A percentile compares a stretch with the other conserved stretches of the same genome.
phyloP scores from a whole-genome alignment of 2,329 filamentous ascomycete genomes.

The Penicillium sp. region DNA sequence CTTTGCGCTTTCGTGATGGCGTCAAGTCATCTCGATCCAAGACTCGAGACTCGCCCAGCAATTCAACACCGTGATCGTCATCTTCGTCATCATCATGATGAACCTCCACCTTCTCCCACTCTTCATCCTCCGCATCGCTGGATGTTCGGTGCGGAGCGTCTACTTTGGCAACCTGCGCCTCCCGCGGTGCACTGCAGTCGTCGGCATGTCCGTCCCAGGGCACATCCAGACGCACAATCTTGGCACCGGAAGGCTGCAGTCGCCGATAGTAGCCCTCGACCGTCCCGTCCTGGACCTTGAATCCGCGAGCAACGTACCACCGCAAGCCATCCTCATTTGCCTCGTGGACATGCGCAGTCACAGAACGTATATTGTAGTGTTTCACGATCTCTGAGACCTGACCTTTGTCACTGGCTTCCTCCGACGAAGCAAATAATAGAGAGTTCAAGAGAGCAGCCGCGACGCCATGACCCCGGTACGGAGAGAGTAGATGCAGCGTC shows the following conservation, averaged over 20 bases:
- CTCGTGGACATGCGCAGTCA: constrained; percentile 61
- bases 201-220: constrained; percentile 20
- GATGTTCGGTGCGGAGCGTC: not conserved
- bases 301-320: constrained; percentile 57
- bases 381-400: constrained; percentile 36
- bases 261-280: constrained; percentile 56
- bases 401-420: constrained; percentile 7
- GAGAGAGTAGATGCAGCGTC: constrained; percentile 54
- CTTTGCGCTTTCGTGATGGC: constrained; percentile 26
- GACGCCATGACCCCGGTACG: constrained; percentile 54
- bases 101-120: constrained; percentile 39
- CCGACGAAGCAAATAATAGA: constrained; percentile 26
- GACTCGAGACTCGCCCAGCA: constrained; percentile 29
- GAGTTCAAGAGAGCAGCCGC: constrained; percentile 50
- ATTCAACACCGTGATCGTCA: constrained; percentile 28
- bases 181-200: not conserved
- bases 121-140: constrained; percentile 31
- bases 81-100: constrained; percentile 34
- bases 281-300: constrained; percentile 44
- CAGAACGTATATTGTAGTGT: constrained; percentile 45
- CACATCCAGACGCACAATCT: constrained; percentile 42
- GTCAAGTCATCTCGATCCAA: constrained; percentile 20
- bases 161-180: not conserved
- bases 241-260: constrained; percentile 51
- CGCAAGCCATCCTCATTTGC: constrained; percentile 53